phyloP scores from a whole-genome alignment of 2,329 filamentous ascomycete species.

The Alternaria brassicae region DNA sequence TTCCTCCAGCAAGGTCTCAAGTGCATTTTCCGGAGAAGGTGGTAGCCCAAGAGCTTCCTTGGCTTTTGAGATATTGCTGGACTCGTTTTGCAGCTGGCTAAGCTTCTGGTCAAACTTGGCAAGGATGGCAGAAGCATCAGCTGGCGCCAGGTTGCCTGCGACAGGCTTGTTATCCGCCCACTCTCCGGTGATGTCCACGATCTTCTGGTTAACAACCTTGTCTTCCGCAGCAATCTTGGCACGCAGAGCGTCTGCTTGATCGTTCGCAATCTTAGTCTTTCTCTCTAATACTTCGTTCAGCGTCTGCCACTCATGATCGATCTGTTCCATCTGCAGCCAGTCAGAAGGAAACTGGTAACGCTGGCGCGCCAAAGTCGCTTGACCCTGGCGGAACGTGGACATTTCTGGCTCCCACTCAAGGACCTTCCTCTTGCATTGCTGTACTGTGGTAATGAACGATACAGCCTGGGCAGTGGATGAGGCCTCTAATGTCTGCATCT shows the following conservation, averaged over 20 bases:
- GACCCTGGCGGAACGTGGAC: conserved; percentile 92
- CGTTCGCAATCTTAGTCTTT: conserved; percentile 93
- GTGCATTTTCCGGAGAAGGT: conserved; percentile 77
- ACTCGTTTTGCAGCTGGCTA: conserved; percentile 83
- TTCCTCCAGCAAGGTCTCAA: conserved; percentile 88
- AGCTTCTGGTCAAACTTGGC: conserved; percentile 84
- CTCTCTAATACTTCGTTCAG: conserved; percentile 90
- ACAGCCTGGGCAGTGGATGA: conserved; percentile 97
- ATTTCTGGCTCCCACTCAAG: conserved; percentile 95
- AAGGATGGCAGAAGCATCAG: conserved; percentile 83
- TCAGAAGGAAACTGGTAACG: conserved; percentile 92
- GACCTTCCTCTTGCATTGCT: conserved; percentile 93
- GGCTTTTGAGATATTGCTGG: conserved; percentile 91
- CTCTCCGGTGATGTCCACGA: conserved; percentile 79
- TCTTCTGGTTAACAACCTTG: conserved; percentile 86
- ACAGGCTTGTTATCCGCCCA: conserved; percentile 99
- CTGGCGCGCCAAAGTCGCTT: conserved; percentile 88
- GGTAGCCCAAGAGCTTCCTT: conserved; percentile 96
- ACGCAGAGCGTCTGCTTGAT: conserved; percentile 92
- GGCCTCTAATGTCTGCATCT: conserved; percentile 89
- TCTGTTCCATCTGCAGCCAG: conserved; percentile 95
- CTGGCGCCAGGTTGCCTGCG: conserved; percentile 89
- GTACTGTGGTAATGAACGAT: conserved; percentile 97
- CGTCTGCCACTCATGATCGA: conserved; percentile 94
- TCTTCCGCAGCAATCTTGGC: conserved; percentile 96